Conservation (phyloP, 2,329 filamentous ascomycete species). For the Dactylellina parvicollis region DNA sequence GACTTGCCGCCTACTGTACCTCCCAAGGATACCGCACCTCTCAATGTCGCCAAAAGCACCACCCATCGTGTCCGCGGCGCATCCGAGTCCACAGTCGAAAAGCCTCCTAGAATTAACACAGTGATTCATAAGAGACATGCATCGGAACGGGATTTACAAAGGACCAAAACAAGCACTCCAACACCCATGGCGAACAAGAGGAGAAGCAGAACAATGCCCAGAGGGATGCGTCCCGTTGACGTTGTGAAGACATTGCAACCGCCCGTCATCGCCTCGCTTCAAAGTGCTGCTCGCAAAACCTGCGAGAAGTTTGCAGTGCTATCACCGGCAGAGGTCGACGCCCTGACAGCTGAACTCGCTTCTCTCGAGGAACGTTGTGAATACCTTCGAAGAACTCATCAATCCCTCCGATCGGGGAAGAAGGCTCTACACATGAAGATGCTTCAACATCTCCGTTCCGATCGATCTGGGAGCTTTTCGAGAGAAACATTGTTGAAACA, state of each 20-base stretch:
- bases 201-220: conserved; percentile 67
- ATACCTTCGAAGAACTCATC: conserved; percentile 80
- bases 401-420: conserved; percentile 76
- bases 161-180: conserved; percentile 29
- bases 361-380: conserved; percentile 80
- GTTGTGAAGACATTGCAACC: conserved; percentile 65
- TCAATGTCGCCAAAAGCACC: conserved; percentile 12
- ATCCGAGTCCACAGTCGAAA: conserved; percentile 38
- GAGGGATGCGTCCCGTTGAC: conserved; percentile 68
- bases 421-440: conserved; percentile 80
- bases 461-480: conserved; percentile 76
- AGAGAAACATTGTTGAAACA: conserved; percentile 80
- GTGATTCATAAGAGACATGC: conserved; percentile 34
- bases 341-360: conserved; percentile 76
- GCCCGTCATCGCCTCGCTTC: conserved; percentile 66
- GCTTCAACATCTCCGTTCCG: conserved; percentile 78
- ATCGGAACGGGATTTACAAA: conserved; percentile 42
- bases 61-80: conserved; percentile 23
- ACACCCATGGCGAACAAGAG: conserved; percentile 42
- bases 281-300: conserved; percentile 72
- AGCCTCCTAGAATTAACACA: neutral
- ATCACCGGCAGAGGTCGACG: conserved; percentile 70
- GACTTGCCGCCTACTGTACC: conserved; percentile 46
- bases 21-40: conserved; percentile 43
- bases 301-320: conserved; percentile 74